Evolutionary conservation across 768 basidiomycete species (phyloP).

Genomic region (Dentipellis fragilis): DNA sequence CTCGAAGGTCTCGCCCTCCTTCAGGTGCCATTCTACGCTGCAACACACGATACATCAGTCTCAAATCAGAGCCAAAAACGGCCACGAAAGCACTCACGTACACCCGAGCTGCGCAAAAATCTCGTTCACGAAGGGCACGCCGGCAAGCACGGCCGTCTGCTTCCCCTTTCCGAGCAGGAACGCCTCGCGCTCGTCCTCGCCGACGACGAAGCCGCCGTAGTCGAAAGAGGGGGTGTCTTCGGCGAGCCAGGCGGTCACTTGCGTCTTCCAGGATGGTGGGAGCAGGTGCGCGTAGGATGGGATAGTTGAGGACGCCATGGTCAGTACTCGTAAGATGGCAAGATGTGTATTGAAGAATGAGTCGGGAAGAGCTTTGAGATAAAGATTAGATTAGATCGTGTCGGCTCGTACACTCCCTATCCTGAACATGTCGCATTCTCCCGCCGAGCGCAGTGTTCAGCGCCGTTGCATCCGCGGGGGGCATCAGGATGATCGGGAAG

Average conservation of each 20-base stretch:
- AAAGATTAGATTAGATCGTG: no score
- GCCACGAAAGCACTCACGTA: slow-evolving; percentile 46
- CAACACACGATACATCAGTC: background rate
- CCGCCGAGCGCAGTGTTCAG: no score
- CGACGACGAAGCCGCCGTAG: slow-evolving; percentile 93
- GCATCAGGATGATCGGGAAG: no score
- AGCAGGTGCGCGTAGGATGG: slow-evolving; percentile 53
- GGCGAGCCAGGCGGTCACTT: slow-evolving; percentile 73
- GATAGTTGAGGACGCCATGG: background rate
- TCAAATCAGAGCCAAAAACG: background rate
- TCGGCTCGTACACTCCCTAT: no score
- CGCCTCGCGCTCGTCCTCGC: slow-evolving; percentile 79
- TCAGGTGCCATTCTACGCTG: slow-evolving; percentile 90
- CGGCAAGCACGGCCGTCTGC: slow-evolving; percentile 72
- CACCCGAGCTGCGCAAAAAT: slow-evolving; percentile 85
- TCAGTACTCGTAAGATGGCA: background rate
- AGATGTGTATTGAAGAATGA: background rate
- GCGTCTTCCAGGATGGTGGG: slow-evolving; percentile 85
- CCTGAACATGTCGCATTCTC: no score
- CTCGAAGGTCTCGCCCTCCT: slow-evolving; percentile 75
- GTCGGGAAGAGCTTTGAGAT: no score
- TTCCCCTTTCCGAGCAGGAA: slow-evolving; percentile 87
- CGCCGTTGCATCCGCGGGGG: no score
- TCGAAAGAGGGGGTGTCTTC: slow-evolving; percentile 97
- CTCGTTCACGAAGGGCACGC: slow-evolving; percentile 92